These are phyloP conservation scores for Platismatia glauca DNA, from an alignment of 495 filamentous ascomycete species.

Conservation along the genomic window DNA sequence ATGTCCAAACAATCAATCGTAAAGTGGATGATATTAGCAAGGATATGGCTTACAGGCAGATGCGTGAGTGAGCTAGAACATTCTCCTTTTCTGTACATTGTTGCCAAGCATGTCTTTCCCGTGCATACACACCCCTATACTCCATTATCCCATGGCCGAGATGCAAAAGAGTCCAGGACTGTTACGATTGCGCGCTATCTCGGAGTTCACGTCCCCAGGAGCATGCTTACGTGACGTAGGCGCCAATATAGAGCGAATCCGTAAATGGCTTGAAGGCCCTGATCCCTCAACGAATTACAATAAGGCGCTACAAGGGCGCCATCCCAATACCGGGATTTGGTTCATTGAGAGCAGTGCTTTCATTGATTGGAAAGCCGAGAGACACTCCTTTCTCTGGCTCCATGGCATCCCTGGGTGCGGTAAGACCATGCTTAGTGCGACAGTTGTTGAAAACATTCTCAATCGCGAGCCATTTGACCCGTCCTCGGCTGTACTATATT, in stretches of 20 bases:
- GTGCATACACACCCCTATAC: no score
- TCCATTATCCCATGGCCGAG: no score
- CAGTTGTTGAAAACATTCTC: conserved; percentile 27
- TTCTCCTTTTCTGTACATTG: not conserved
- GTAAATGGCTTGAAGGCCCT: conserved; percentile 21
- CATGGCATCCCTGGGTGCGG: conserved; percentile 34
- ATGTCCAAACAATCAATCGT: not conserved
- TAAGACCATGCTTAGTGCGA: conserved; percentile 33
- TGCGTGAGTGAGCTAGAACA: no score
- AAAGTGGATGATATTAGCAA: not conserved
- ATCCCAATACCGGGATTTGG: conserved; percentile 18
- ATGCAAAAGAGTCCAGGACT: no score
- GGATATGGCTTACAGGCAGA: not conserved
- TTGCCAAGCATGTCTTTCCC: not conserved
- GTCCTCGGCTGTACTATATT: conserved; percentile 23
- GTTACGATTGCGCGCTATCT: no score
- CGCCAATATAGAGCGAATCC: not conserved
- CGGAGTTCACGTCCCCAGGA: no score
- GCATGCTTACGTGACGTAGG: no score
- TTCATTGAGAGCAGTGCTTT: conserved; percentile 23
- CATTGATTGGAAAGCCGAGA: conserved; percentile 24
- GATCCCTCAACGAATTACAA: conserved; percentile 26
- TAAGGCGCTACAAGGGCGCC: conserved; percentile 9
- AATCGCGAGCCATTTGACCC: not conserved
- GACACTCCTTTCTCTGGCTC: conserved; percentile 27